These are phyloP conservation scores for Dentiscutata heterogama DNA, from an alignment of 371 early-diverging fungal species.

Conservation along the genomic window DNA sequence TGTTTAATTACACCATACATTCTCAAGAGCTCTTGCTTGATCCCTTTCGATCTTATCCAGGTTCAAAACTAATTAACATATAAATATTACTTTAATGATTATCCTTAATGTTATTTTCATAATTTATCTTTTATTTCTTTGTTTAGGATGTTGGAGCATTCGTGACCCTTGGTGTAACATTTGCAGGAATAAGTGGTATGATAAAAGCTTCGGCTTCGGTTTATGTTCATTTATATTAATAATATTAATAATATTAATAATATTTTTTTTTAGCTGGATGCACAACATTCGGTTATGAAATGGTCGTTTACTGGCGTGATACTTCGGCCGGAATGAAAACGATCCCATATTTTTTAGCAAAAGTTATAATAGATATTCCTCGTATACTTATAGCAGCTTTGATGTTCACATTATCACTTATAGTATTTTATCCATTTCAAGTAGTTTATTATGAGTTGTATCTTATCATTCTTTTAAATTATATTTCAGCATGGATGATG, in stretches of 20 bases:
- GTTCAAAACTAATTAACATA: too few species aligned
- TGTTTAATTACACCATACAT: constrained; percentile 51
- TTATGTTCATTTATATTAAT: too few species aligned
- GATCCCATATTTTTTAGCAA: constrained; percentile 63
- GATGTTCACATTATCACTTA: constrained; percentile 61
- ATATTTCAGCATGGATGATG: constrained; percentile 54
- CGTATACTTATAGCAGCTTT: constrained; percentile 59
- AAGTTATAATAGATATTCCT: constrained; percentile 62
- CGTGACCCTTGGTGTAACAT: constrained; percentile 55
- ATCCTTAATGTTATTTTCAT: too few species aligned
- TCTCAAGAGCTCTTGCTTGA: too few species aligned
- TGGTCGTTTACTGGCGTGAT: constrained; percentile 65
- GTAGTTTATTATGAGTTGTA: neutral
- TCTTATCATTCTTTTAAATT: constrained; percentile 46
- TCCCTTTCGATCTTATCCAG: too few species aligned
- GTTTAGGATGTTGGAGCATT: constrained; percentile 52
- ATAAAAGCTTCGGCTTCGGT: neutral
- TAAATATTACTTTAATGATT: too few species aligned
- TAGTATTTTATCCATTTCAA: constrained; percentile 55
- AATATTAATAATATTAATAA: too few species aligned
- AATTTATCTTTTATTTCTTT: neutral
- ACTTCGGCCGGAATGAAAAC: constrained; percentile 60
- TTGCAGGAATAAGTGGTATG: constrained; percentile 53
- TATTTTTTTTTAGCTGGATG: constrained; percentile 45
- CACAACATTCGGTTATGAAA: constrained; percentile 63